A percentile compares a stretch with the other conserved stretches of the same genome.
These are phyloP conservation scores for Sporothrix sp. DNA, from an alignment of 2,329 filamentous ascomycete species.

Conservation along the genomic window DNA sequence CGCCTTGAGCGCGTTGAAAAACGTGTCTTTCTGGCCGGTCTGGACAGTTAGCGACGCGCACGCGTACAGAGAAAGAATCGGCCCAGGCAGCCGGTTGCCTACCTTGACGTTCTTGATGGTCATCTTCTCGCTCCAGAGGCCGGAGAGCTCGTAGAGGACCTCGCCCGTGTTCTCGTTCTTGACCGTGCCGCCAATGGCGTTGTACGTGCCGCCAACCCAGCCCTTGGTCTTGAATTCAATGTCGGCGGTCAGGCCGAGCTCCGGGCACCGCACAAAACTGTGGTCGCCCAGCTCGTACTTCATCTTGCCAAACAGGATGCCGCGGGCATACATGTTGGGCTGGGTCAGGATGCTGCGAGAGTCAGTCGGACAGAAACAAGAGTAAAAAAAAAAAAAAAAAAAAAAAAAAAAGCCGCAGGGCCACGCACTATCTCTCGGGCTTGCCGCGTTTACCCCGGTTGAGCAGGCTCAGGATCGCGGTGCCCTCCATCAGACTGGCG, in stretches of 20 bases:
- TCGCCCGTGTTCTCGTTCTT: slow-evolving; percentile 82
- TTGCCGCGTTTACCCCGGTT: slow-evolving; percentile 61
- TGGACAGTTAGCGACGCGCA: no score
- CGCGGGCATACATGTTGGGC: slow-evolving; percentile 97
- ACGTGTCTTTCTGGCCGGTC: slow-evolving; percentile 80
- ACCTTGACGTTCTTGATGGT: slow-evolving; percentile 72
- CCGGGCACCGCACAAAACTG: slow-evolving; percentile 84
- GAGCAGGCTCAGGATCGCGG: slow-evolving; percentile 72
- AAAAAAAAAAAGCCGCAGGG: not conserved
- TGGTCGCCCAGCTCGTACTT: slow-evolving; percentile 98
- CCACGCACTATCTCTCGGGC: slow-evolving; percentile 77
- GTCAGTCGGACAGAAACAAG: no score
- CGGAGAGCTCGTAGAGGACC: slow-evolving; percentile 80
- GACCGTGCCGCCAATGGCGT: slow-evolving; percentile 86
- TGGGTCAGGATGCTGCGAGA: slow-evolving; percentile 71
- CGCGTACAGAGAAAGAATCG: no score
- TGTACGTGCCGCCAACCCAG: slow-evolving; percentile 93
- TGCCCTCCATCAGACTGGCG: slow-evolving; percentile 95
- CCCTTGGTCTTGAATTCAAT: slow-evolving; percentile 98
- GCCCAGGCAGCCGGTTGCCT: no score
- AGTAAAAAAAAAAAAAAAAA: not conserved
- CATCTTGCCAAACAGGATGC: slow-evolving; percentile 98
- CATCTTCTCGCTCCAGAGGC: slow-evolving; percentile 94
- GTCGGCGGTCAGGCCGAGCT: slow-evolving; percentile 76
- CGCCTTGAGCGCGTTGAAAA: slow-evolving; percentile 77